Evolutionary conservation across 2,329 filamentous ascomycete species (phyloP).

Genomic region (Pochonia chlamydosporia): DNA sequence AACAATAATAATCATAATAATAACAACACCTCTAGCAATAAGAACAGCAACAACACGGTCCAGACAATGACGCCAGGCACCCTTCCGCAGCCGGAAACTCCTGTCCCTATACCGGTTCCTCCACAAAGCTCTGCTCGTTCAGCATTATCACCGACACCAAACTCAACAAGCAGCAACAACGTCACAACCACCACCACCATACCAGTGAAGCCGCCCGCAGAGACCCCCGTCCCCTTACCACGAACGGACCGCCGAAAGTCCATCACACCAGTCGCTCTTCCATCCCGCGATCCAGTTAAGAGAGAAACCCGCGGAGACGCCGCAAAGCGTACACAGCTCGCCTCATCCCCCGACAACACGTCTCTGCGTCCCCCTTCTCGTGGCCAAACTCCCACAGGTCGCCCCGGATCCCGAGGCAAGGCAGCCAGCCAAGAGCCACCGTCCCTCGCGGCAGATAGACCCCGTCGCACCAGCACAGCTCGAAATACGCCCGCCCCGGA

Average conservation of each 20-base stretch:
- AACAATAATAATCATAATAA: slow-evolving; percentile 11
- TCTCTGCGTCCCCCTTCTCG: slow-evolving; percentile 24
- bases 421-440: slow-evolving; percentile 45
- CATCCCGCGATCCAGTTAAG: slow-evolving; percentile 25
- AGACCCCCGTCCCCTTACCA: slow-evolving; percentile 32
- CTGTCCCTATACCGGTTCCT: slow-evolving; percentile 33
- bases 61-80: neutral
- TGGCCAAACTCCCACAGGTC: slow-evolving; percentile 32
- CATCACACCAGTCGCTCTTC: slow-evolving; percentile 23
- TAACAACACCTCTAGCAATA: slow-evolving; percentile 14
- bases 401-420: slow-evolving; percentile 48
- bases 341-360: slow-evolving; percentile 12
- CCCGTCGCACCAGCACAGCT: slow-evolving; percentile 51
- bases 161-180: slow-evolving; percentile 13
- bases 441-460: slow-evolving; percentile 45
- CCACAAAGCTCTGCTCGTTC: slow-evolving; percentile 23
- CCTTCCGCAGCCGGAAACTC: slow-evolving; percentile 30
- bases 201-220: slow-evolving; percentile 25
- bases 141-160: slow-evolving; percentile 25
- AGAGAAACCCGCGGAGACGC: slow-evolving; percentile 41
- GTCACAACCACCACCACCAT: slow-evolving; percentile 21
- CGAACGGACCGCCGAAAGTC: slow-evolving; percentile 26
- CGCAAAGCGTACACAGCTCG: slow-evolving; percentile 35
- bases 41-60: slow-evolving; percentile 11
- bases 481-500: slow-evolving; percentile 53